Base-by-base conservation (phyloP, 192 early-diverging fungal genomes). In the Martensiomyces pterosporus region DNA sequence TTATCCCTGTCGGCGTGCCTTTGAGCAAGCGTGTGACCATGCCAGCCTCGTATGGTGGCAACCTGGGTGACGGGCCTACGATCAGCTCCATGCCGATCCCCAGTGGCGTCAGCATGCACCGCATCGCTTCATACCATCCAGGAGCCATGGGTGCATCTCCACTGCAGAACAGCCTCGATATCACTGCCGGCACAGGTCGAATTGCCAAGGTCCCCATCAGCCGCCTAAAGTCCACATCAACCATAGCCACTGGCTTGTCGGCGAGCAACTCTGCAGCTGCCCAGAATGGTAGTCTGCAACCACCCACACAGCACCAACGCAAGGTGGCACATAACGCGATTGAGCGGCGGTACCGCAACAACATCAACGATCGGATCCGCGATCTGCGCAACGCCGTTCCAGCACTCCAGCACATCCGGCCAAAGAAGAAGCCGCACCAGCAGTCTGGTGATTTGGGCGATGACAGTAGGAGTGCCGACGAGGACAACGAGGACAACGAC, bases 271-370 rank as follows among this genome's bases (percentile, higher is more conserved):
- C 24, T 2, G 42, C 23, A 25, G 42, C 24, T 43, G 42, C n/a
- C n/a, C n/a, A n/a, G n/a, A n/a, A n/a, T n/a, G n/a, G n/a, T n/a
- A n/a, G n/a, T n/a, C n/a, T n/a, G n/a, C n/a, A n/a, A n/a, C n/a
- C n/a, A 12, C 13, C 49, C 24, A 22, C 25, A 4, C 76, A 80
- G 27, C 73, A 83, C 42, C 82, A 86, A 49, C 91, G 92, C 60
- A 95, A 93, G 60, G 87, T 90, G 12, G 90, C 93, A 2, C 94
- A 97, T 64, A 97, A 95, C 50, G 92, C 91, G 2, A 94, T 97
- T 24, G 94, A 97, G 64, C 81, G 87, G 22, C 80, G 89, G 36
- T 97, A 97, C 66, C 81, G 94, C 44, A 94, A 94, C 70, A 97
- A 97, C 77, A 92, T 97, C 60, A 97, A 97, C 76, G 89, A 95